These are phyloP conservation scores for Diaporthe sp. DNA, from an alignment of 2,329 filamentous ascomycete genomes.

Conservation along the genomic window DNA sequence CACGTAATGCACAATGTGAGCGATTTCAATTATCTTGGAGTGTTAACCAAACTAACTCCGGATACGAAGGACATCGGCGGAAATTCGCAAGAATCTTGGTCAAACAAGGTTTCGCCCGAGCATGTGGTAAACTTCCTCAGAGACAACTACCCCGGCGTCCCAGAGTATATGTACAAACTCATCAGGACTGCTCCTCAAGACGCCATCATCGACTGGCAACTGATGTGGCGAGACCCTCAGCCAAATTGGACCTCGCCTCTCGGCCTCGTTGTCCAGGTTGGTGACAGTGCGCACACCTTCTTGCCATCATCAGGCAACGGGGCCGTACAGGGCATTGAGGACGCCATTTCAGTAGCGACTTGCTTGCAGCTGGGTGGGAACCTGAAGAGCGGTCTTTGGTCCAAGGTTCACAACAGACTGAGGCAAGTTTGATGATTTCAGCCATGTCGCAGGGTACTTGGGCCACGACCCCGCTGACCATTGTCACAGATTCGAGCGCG, in stretches of 20 bases:
- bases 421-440: not conserved
- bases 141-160: conserved; percentile 53
- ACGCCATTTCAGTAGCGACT: conserved; percentile 49
- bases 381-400: conserved; percentile 44
- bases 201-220: conserved; percentile 42
- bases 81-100: conserved; percentile 59
- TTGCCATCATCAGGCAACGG: conserved; percentile 52
- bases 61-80: conserved; percentile 60
- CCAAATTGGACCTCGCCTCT: conserved; percentile 46
- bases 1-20: conserved; percentile 27
- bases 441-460: fast-evolving
- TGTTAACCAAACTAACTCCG: conserved; percentile 61
- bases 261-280: conserved; percentile 49
- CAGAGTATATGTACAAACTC: conserved; percentile 49
- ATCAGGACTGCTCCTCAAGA: conserved; percentile 33
- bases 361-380: conserved; percentile 54
- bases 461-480: not conserved
- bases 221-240: conserved; percentile 43
- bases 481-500: conserved; percentile 32
- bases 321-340: conserved; percentile 53
- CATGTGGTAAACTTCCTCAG: conserved; percentile 54
- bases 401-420: conserved; percentile 22
- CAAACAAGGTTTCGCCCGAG: conserved; percentile 53
- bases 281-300: conserved; percentile 53
- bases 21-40: fast-evolving